Conservation (phyloP, 108 stramenopile genomes). For the Pseudonitzschia multiseries region DNA sequence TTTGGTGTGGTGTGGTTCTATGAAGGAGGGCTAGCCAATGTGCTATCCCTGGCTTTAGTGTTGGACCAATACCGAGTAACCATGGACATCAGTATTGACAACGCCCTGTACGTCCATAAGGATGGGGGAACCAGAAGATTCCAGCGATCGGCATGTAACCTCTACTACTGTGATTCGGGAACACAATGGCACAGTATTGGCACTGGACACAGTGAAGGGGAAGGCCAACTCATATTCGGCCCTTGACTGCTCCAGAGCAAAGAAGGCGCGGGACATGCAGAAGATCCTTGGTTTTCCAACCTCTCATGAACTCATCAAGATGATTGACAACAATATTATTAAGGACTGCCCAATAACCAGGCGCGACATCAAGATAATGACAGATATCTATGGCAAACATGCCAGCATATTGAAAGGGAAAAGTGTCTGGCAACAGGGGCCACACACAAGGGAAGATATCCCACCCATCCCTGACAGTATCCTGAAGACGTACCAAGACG, state of each 20-base stretch:
- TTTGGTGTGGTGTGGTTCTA: not conserved
- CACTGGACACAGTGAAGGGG: not conserved
- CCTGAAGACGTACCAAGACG: not conserved
- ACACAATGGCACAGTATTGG: not conserved
- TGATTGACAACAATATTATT: not conserved
- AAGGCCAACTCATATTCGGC: not conserved
- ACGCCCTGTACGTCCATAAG: not conserved
- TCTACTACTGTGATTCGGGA: not conserved
- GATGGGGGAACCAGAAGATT: not conserved
- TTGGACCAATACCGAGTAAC: not conserved
- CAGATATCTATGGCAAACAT: not conserved
- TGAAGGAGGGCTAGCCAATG: not conserved
- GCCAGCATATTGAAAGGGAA: not conserved
- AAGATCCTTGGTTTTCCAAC: not conserved
- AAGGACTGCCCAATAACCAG: not conserved
- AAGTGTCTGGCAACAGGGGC: not conserved
- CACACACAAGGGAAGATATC: not conserved
- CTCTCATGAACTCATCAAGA: not conserved
- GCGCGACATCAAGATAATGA: not conserved
- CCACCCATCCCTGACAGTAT: not conserved
- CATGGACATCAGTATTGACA: not conserved
- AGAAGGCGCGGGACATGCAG: not conserved
- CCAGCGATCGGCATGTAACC: not conserved
- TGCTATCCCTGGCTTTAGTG: not conserved
- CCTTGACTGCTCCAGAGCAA: not conserved